A percentile compares a stretch with the other conserved stretches of the same genome.
Evolutionary conservation across 2,329 filamentous ascomycete species (phyloP).

Genomic region (Colletotrichum truncatum): DNA sequence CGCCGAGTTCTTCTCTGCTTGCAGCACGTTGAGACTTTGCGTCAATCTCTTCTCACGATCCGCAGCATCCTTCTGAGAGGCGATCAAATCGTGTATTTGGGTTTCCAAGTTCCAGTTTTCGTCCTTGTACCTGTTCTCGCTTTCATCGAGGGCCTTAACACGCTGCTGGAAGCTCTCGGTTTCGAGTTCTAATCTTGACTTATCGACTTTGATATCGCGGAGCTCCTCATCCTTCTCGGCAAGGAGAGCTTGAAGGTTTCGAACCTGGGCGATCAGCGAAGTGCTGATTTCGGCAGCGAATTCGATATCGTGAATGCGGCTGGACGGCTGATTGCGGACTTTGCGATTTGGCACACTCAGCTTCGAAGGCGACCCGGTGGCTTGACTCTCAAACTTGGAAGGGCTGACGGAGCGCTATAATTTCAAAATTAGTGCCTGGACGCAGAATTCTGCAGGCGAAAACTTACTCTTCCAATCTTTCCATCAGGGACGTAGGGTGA

Average conservation of each 20-base stretch:
- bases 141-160: constrained; percentile 86
- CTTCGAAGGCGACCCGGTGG: constrained; percentile 88
- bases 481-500: constrained; percentile 64
- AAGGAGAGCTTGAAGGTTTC: constrained; percentile 86
- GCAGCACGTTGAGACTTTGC: constrained; percentile 74
- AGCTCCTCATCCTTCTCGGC: constrained; percentile 89
- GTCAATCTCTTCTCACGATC: constrained; percentile 86
- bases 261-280: constrained; percentile 91
- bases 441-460: background rate
- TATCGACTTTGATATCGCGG: constrained; percentile 78
- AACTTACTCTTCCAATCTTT: constrained; percentile 61
- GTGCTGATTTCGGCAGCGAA: constrained; percentile 99
- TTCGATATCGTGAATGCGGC: constrained; percentile 92
- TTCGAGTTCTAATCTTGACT: constrained; percentile 83
- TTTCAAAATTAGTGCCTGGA: constrained; percentile 11
- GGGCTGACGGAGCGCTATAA: constrained; percentile 74
- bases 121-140: constrained; percentile 95
- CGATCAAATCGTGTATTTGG: constrained; percentile 83
- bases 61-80: constrained; percentile 76
- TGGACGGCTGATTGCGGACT: constrained; percentile 88
- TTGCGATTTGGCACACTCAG: constrained; percentile 87
- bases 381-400: constrained; percentile 84
- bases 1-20: constrained; percentile 77
- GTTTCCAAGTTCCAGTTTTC: constrained; percentile 99
- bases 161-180: constrained; percentile 82